phyloP scores from a whole-genome alignment of 1,139 yeast genomes.

The Trichomonascaceae sp. region DNA sequence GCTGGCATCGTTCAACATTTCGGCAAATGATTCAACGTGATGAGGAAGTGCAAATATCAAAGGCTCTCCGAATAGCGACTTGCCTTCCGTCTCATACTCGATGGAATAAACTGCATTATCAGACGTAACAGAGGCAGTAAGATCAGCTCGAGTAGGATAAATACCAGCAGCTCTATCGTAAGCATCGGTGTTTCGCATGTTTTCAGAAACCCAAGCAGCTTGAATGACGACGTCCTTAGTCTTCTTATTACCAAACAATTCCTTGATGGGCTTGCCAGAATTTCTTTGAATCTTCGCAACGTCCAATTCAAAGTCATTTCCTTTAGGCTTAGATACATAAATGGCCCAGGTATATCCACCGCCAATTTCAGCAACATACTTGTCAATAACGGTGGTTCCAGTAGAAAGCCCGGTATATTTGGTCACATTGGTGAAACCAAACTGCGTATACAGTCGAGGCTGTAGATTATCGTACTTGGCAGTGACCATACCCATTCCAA shows the following conservation, averaged over 20 bases:
- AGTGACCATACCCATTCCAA: slow-evolving; percentile 70
- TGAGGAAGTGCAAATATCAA: slow-evolving; percentile 67
- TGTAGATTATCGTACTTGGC: slow-evolving; percentile 54
- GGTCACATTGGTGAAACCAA: slow-evolving; percentile 35
- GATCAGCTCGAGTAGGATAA: slow-evolving; percentile 40
- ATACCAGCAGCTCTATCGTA: slow-evolving; percentile 57
- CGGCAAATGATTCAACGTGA: slow-evolving; percentile 48
- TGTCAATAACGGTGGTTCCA: slow-evolving; percentile 19
- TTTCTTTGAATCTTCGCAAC: neutral
- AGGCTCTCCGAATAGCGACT: slow-evolving; percentile 32
- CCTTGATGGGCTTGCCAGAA: neutral
- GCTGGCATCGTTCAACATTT: slow-evolving; percentile 30
- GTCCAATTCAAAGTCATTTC: neutral
- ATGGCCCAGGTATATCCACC: slow-evolving; percentile 51
- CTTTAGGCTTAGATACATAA: slow-evolving; percentile 36
- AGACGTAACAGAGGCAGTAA: slow-evolving; percentile 34
- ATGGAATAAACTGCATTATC: slow-evolving; percentile 21
- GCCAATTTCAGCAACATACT: neutral
- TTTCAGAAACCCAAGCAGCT: slow-evolving; percentile 48
- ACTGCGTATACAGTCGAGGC: slow-evolving; percentile 45
- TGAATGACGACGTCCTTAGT: slow-evolving; percentile 50
- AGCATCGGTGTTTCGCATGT: slow-evolving; percentile 23
- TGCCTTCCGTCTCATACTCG: slow-evolving; percentile 14
- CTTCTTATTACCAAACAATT: neutral
- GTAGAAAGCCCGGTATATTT: slow-evolving; percentile 37